Evolutionary conservation across 257 asterid species (phyloP).

Genomic region (Solanum verrucosum): DNA sequence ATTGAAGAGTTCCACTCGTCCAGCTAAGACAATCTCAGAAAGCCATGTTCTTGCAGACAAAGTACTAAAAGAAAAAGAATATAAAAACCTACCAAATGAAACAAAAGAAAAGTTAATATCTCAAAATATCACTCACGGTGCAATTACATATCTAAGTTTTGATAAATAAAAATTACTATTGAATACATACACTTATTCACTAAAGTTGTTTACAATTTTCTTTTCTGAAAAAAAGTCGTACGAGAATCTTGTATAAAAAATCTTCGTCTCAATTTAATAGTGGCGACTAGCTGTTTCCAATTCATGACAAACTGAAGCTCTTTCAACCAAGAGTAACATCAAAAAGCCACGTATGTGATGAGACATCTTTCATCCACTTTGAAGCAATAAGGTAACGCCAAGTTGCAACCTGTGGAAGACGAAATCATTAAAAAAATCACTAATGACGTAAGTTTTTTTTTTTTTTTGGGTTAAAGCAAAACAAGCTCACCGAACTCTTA

Average conservation of each 20-base stretch:
- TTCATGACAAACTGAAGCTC: constrained; percentile 5
- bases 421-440: background rate
- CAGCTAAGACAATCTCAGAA: background rate
- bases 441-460: background rate
- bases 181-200: background rate
- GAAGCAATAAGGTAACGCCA: background rate
- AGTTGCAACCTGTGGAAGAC: background rate
- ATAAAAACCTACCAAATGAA: background rate
- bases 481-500: background rate
- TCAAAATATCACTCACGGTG: background rate
- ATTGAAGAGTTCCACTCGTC: background rate
- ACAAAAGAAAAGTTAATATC: background rate
- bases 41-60: background rate
- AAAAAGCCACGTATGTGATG: constrained; percentile 8
- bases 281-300: background rate
- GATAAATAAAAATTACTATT: background rate
- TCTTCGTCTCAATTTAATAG: background rate
- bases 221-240: background rate
- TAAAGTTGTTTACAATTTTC: background rate
- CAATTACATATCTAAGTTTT: background rate
- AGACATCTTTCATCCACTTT: background rate
- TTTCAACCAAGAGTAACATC: constrained; percentile 1
- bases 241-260: background rate
- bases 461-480: background rate
- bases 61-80: background rate